These are phyloP conservation scores for Rosa rugosa DNA, from an alignment of 306 rosid species.

Conservation along the genomic window DNA sequence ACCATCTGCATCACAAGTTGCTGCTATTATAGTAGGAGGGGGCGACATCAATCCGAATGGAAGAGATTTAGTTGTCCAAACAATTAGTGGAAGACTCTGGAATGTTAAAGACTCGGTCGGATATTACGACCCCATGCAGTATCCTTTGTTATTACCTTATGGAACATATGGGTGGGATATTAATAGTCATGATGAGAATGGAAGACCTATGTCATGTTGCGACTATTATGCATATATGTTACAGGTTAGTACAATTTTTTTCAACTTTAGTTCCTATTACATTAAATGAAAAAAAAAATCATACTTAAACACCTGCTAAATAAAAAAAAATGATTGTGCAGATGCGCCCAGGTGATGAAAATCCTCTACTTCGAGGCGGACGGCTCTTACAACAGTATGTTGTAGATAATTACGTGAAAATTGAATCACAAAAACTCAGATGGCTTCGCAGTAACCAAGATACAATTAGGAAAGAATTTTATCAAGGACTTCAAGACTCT, in stretches of 20 bases:
- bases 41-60: not conserved
- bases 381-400: not conserved
- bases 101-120: not conserved
- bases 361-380: not conserved
- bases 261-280: not conserved
- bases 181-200: not conserved
- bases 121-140: not conserved
- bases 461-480: not conserved
- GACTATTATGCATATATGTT: not conserved
- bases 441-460: not conserved
- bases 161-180: conserved; percentile 3
- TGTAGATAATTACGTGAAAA: not conserved
- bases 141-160: not conserved
- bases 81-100: not conserved
- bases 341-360: not conserved
- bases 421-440: not conserved
- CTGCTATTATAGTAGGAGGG: not conserved
- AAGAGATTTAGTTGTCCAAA: not conserved
- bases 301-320: too few relatives aligned
- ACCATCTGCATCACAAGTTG: not conserved
- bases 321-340: too few relatives aligned
- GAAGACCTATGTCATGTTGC: not conserved
- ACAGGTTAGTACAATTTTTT: not conserved
- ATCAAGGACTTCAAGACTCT: not conserved
- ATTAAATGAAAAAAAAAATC: too few relatives aligned